phyloP scores from a whole-genome alignment of 441 rosid genomes.

The Manihot esculenta region DNA sequence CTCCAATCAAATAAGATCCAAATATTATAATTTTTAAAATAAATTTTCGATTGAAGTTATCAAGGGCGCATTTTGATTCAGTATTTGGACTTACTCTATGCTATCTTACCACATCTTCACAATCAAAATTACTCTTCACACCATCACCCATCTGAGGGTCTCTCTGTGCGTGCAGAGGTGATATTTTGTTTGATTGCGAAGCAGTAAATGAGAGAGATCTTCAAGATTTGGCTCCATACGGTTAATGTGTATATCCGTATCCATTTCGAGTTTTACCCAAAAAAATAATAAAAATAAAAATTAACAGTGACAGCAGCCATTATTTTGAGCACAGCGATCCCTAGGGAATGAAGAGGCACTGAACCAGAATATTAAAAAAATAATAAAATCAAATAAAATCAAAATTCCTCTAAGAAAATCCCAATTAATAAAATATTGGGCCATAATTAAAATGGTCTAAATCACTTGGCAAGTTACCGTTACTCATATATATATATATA shows the following conservation, averaged over 20 bases:
- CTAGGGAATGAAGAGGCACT: slow-evolving; percentile 13
- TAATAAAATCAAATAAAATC: no score
- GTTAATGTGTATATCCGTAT: no score
- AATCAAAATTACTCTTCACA: not conserved
- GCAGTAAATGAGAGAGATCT: slow-evolving; percentile 16
- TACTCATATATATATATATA: no score
- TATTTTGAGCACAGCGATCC: slow-evolving; percentile 20
- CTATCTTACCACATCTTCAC: slow-evolving; percentile 19
- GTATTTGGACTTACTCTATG: slow-evolving; percentile 14
- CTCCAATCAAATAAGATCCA: no score
- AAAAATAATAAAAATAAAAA: not conserved
- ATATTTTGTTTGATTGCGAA: slow-evolving; percentile 12
- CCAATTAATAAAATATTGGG: no score
- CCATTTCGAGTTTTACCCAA: not conserved
- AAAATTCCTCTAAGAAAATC: no score
- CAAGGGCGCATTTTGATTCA: not conserved
- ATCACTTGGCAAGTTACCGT: no score
- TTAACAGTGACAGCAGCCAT: slow-evolving; percentile 8
- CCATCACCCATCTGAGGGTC: not conserved
- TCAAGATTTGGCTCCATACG: slow-evolving; percentile 16
- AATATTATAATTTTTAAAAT: no score
- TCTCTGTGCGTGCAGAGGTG: not conserved
- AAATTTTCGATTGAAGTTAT: no score
- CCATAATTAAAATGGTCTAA: no score
- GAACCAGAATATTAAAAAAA: not conserved